phyloP scores from a whole-genome alignment of 2,329 filamentous ascomycete species.

The Talaromyces sp. region DNA sequence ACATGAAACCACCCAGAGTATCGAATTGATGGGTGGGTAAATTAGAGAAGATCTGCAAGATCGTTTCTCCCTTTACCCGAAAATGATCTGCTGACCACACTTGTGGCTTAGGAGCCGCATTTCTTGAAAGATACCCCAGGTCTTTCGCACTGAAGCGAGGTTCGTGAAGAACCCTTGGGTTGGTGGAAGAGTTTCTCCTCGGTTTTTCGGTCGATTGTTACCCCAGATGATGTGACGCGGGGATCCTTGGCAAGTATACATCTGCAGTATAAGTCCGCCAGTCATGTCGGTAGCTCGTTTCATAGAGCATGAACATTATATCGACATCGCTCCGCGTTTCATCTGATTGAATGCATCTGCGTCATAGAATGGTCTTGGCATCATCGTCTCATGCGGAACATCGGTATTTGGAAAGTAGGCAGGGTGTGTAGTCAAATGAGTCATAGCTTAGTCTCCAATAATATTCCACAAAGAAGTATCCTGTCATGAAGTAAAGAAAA shows the following conservation, averaged over 20 bases:
- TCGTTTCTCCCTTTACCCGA: neutral
- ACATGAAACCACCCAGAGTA: neutral
- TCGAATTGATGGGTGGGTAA: neutral
- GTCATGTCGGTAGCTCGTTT: neutral
- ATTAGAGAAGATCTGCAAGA: neutral
- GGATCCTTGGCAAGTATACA: neutral
- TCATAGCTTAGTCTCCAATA: no score
- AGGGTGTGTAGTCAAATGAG: neutral
- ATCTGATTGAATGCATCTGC: neutral
- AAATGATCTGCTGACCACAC: neutral
- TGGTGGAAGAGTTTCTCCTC: conserved; percentile 1
- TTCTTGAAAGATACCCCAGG: neutral
- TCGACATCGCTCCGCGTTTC: neutral
- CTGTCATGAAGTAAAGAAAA: no score
- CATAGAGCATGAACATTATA: neutral
- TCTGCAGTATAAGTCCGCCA: neutral
- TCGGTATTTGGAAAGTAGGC: neutral
- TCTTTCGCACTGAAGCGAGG: neutral
- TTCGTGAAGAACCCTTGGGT: neutral
- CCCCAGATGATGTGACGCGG: neutral
- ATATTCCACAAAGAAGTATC: no score
- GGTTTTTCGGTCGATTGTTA: neutral
- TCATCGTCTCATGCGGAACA: neutral
- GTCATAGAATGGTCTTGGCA: neutral
- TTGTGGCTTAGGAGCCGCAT: neutral